Conservation (phyloP, 257 asterid genomes). For the Fraxinus quadrangulata region DNA sequence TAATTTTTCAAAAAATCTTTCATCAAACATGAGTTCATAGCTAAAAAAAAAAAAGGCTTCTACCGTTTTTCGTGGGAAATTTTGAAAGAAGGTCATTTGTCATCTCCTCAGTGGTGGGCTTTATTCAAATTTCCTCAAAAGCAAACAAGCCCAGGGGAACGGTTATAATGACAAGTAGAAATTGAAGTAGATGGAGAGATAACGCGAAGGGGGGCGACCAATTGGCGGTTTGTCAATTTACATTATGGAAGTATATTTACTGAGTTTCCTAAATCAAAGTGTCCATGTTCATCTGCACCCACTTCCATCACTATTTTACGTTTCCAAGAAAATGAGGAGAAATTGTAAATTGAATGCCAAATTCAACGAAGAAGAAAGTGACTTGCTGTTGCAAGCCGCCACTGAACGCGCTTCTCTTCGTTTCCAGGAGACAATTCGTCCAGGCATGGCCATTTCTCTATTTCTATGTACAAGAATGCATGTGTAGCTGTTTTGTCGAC, state of each 20-base stretch:
- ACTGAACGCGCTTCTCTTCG: conserved; percentile 62
- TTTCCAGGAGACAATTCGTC: conserved; percentile 59
- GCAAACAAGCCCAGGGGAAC: neutral
- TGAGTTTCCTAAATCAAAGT: neutral
- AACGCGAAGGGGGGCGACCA: neutral
- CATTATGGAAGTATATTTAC: neutral
- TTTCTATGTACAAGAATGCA: neutral
- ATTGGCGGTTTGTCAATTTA: neutral
- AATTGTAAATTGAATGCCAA: conserved; percentile 29
- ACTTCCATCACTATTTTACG: conserved; percentile 18
- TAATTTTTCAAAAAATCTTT: too few relatives aligned
- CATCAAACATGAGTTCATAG: too few relatives aligned
- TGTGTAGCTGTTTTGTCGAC: neutral
- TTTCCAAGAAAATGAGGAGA: conserved; percentile 25
- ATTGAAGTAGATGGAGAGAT: neutral
- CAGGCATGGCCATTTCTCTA: conserved; percentile 42
- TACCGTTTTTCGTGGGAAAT: too few relatives aligned
- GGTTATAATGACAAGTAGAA: neutral
- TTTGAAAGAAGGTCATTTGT: too few relatives aligned
- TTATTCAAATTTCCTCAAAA: neutral
- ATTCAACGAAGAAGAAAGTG: conserved; percentile 24
- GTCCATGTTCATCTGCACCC: conserved; percentile 4
- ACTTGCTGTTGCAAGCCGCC: conserved; percentile 43
- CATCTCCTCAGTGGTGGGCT: too few relatives aligned
- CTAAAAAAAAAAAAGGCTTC: too few relatives aligned